These are phyloP conservation scores for Yamadazyma dendronema DNA, from an alignment of 1,139 yeast species.

Conservation along the genomic window DNA sequence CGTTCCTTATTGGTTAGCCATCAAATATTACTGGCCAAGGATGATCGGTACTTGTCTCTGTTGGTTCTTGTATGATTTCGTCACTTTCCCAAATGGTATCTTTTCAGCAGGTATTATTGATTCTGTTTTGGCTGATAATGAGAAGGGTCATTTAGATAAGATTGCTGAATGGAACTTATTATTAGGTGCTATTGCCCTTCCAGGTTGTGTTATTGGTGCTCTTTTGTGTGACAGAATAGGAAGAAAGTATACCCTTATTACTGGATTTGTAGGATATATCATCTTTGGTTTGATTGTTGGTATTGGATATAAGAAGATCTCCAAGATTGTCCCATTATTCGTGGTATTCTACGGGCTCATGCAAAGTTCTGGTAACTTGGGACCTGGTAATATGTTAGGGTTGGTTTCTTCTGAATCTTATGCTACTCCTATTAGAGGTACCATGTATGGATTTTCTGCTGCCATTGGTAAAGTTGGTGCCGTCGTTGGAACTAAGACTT, in stretches of 20 bases:
- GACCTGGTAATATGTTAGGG: conserved; percentile 79
- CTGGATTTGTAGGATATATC: conserved; percentile 48
- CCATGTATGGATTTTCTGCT: conserved; percentile 50
- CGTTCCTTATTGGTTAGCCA: conserved; percentile 42
- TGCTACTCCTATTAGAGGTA: conserved; percentile 77
- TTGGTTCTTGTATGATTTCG: conserved; percentile 55
- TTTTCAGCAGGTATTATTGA: conserved; percentile 47
- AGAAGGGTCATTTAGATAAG: conserved; percentile 29
- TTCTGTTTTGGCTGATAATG: conserved; percentile 29
- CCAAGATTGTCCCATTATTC: conserved; percentile 40
- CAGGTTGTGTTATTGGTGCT: conserved; percentile 49
- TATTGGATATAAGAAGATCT: conserved; percentile 40
- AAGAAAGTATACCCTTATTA: conserved; percentile 44
- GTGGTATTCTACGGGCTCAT: conserved; percentile 48
- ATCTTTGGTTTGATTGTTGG: conserved; percentile 50
- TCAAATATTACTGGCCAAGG: conserved; percentile 47
- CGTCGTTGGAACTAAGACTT: conserved; percentile 45
- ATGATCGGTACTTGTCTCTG: conserved; percentile 44
- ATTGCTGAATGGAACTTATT: conserved; percentile 52
- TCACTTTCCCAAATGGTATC: conserved; percentile 51
- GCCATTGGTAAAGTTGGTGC: conserved; percentile 53
- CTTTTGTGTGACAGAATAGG: conserved; percentile 41
- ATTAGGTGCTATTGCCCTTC: conserved; percentile 42
- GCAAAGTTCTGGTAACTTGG: conserved; percentile 60
- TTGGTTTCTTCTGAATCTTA: conserved; percentile 64